A percentile compares a stretch with the other conserved stretches of the same genome.
phyloP scores from a whole-genome alignment of 208 protist genomes.

The Leishmania braziliensis region DNA sequence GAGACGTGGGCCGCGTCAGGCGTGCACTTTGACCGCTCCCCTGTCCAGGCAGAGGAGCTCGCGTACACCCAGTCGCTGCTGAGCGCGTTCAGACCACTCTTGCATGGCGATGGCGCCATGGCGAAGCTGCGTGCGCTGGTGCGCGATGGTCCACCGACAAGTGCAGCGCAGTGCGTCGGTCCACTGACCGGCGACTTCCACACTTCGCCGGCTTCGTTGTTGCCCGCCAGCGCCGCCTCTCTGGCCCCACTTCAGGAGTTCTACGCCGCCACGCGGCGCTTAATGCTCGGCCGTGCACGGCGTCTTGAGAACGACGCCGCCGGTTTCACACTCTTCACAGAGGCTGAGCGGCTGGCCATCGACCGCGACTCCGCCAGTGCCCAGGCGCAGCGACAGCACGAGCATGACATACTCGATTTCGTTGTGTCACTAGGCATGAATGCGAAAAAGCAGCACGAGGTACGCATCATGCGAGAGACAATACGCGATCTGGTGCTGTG shows the following conservation, averaged over 20 bases:
- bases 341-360: neutral
- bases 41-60: constrained; percentile 55
- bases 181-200: neutral
- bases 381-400: constrained; percentile 6
- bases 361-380: neutral
- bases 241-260: constrained; percentile 28
- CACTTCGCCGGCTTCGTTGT: neutral
- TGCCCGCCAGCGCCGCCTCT: neutral
- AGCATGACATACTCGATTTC: constrained; percentile 46
- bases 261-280: constrained; percentile 24
- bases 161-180: neutral
- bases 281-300: constrained; percentile 43
- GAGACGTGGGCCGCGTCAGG: constrained; percentile 22
- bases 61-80: constrained; percentile 48
- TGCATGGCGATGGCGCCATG: constrained; percentile 37
- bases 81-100: constrained; percentile 37
- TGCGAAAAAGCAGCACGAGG: constrained; percentile 90
- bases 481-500: constrained; percentile 61
- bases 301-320: constrained; percentile 53
- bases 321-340: constrained; percentile 36
- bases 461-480: constrained; percentile 73
- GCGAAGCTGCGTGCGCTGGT: constrained; percentile 43
- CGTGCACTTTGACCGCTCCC: constrained; percentile 45
- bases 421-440: constrained; percentile 79
- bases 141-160: constrained; percentile 49